Percentiles rank a stretch among this genome's conserved stretches.
Conservation (phyloP, 176 grass and related monocot species). For the Oryza officinalis region DNA sequence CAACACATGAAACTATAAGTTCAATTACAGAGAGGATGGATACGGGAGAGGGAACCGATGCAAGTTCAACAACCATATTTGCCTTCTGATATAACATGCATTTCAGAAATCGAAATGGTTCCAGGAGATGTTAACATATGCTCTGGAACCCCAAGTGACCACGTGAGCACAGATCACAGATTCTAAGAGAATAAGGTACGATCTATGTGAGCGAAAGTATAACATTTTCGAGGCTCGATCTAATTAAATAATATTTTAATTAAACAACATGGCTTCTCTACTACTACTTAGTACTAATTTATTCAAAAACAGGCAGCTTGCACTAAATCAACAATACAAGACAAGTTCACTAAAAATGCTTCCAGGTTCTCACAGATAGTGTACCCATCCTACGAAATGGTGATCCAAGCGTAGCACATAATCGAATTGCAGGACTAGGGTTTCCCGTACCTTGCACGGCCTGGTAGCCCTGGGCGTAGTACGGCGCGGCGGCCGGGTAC, state of each 20-base stretch:
- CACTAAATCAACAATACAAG: background rate
- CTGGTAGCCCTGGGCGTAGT: slow-evolving; percentile 79
- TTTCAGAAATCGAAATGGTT: background rate
- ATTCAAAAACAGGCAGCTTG: background rate
- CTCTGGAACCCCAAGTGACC: background rate
- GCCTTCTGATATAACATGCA: background rate
- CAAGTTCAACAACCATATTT: background rate
- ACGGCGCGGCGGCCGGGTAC: slow-evolving; percentile 52
- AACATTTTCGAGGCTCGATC: background rate
- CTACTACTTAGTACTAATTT: background rate
- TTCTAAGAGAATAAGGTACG: background rate
- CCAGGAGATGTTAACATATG: background rate
- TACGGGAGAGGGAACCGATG: background rate
- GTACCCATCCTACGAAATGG: background rate
- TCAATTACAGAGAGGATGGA: background rate
- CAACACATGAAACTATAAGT: background rate
- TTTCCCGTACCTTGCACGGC: slow-evolving; percentile 56
- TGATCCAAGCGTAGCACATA: background rate
- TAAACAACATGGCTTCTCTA: background rate
- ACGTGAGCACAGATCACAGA: background rate
- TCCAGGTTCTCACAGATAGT: background rate
- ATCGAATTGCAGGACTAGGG: background rate
- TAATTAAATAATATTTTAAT: background rate
- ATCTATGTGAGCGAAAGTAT: background rate
- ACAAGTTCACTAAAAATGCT: background rate